Percentiles rank a stretch among this genome's conserved stretches.
Conservation (phyloP, 73 alveolate genomes). For the Paramecium sonneborni region DNA sequence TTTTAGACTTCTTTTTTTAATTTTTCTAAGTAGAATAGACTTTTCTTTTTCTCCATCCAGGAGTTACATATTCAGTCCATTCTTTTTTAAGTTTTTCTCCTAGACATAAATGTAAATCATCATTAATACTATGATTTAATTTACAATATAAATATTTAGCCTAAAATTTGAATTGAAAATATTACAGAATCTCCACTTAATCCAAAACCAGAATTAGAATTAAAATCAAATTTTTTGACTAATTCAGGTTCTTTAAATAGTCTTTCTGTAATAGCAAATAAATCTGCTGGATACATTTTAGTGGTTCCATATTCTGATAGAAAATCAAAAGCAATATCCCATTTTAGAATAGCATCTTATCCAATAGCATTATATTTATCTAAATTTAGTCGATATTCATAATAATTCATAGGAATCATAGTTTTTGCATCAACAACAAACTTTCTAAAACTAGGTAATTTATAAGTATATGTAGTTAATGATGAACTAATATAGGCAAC, state of each 20-base stretch:
- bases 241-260: slow-evolving; percentile 17
- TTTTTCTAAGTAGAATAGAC: not conserved
- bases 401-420: slow-evolving; percentile 49
- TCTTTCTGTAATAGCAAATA: not conserved
- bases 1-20: not conserved
- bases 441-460: slow-evolving; percentile 52
- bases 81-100: slow-evolving; percentile 30
- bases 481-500: slow-evolving; percentile 63
- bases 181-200: slow-evolving; percentile 16
- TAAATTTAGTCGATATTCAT: slow-evolving; percentile 56
- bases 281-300: slow-evolving; percentile 33
- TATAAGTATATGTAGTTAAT: slow-evolving; percentile 43
- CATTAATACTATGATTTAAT: slow-evolving; percentile 7
- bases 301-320: slow-evolving; percentile 51
- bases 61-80: slow-evolving; percentile 37
- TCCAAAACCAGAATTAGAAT: slow-evolving; percentile 33
- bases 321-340: slow-evolving; percentile 64
- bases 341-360: slow-evolving; percentile 35
- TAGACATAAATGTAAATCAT: slow-evolving; percentile 1
- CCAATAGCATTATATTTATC: slow-evolving; percentile 50
- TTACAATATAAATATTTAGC: slow-evolving; percentile 19
- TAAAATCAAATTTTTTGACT: slow-evolving; percentile 43
- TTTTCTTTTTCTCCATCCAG: slow-evolving; percentile 41
- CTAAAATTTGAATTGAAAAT: not conserved
- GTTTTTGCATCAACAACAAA: slow-evolving; percentile 59